Evolutionary conservation across 2,329 filamentous ascomycete species (phyloP).

Genomic region (Westerdykella sp.): DNA sequence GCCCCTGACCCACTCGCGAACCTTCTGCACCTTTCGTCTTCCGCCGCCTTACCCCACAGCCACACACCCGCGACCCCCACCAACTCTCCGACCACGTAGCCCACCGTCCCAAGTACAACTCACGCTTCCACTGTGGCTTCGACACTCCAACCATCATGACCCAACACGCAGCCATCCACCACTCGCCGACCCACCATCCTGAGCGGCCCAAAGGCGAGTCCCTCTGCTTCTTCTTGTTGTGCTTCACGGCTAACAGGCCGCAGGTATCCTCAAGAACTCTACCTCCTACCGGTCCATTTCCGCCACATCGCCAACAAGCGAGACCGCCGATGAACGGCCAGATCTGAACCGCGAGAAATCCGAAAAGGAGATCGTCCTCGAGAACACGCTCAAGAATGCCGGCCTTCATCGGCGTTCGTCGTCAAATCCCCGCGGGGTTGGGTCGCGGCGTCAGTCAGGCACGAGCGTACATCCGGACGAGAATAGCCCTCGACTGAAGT

Average conservation of each 20-base stretch:
- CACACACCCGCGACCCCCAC: background rate
- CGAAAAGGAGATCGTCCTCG: conserved; percentile 83
- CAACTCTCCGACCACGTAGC: background rate
- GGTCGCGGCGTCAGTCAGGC: conserved; percentile 66
- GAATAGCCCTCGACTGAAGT: conserved; percentile 74
- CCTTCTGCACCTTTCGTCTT: too few relatives aligned
- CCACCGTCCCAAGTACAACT: background rate
- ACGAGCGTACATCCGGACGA: conserved; percentile 47
- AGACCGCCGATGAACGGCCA: conserved; percentile 35
- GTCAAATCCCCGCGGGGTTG: conserved; percentile 60
- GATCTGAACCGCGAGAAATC: conserved; percentile 49
- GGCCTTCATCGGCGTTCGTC: conserved; percentile 81
- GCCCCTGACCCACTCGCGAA: too few relatives aligned
- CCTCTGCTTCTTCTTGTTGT: conserved; percentile 2
- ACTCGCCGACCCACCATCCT: conserved; percentile 31
- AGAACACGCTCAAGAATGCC: conserved; percentile 92
- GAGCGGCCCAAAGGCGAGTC: conserved; percentile 42
- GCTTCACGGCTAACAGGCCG: conserved; percentile 7
- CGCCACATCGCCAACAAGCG: conserved; percentile 43
- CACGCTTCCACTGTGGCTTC: conserved; percentile 1
- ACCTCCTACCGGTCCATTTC: conserved; percentile 52
- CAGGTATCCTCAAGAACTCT: conserved; percentile 93
- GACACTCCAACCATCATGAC: conserved; percentile 24
- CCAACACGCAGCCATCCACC: conserved; percentile 28
- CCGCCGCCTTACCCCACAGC: too few relatives aligned